Evolutionary conservation across 2,329 filamentous ascomycete genomes (phyloP), one percentile per base, ranked within the genome.

Genomic region (Podosphaera aphanis): DNA sequence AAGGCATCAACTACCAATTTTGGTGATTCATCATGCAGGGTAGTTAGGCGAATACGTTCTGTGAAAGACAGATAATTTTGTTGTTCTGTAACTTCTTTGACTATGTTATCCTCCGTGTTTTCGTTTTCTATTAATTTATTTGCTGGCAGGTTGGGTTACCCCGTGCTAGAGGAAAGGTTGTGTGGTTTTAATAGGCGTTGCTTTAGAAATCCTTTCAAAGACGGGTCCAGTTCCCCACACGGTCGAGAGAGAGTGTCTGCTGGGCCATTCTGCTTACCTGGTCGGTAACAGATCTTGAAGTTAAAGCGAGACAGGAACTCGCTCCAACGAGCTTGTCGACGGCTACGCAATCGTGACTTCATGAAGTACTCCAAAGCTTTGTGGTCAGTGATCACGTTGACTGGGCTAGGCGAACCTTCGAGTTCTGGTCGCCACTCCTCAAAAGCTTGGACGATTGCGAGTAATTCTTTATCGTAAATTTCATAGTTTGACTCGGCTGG

Each of bases 271-370:
- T 42, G 19, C 13, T 4, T 8, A n/a, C 39, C 39, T n/a, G 39
- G 39, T 13, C 20, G 39, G 25, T 42, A 42, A 20, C 20, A 25
- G 13, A 42, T 42, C 13, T 25, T 8, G 13, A 43, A 43, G 29
- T 43, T 43, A 18, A 43, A 43, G 6, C 40, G 21, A 18, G 40
- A 43, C 10, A 43, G 23, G 10, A 41, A 41, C 21, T 43, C 40
- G 18, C 23, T 43, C 40, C 40, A 43, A 15, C 40, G 21, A 16
- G 40, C 40, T 43, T 43, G 40, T 10, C n/a, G 40, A 43, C 40
- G 21, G 21, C n/a, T 43, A 2, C 11, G 40, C 16, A 29, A 29
- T 41, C 38, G 6, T 15, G 38, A 41, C 15, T 21, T 41, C 38
- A 23, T 41, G 15, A 23, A 41, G 20, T 23, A 41, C 18, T 41